Evolutionary conservation across 1,284 basidiomycete genomes (phyloP).

Genomic region (Moesziomyces antarcticus): DNA sequence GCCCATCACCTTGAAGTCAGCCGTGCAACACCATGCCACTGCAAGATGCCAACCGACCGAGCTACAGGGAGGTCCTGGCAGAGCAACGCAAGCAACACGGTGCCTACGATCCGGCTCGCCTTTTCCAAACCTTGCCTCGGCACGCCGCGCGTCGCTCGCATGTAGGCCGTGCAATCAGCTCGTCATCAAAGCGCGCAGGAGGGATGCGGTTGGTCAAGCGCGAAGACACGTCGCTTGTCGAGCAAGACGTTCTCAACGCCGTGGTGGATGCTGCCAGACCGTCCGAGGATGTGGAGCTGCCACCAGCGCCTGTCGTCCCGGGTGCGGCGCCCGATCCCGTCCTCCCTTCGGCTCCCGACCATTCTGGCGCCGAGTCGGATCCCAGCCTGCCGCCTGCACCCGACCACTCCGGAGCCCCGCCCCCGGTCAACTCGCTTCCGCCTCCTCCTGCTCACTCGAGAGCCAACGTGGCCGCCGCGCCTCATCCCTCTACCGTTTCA

Average conservation of each 20-base stretch:
- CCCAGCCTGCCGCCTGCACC: not conserved
- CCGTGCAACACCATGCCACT: conserved; percentile 9
- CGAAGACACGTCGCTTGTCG: not conserved
- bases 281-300: not conserved
- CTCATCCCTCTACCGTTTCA: no score
- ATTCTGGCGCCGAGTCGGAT: not conserved
- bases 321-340: no score
- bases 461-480: not conserved
- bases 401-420: not conserved
- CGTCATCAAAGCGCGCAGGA: no score
- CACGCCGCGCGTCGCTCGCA: no score
- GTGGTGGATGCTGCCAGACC: no score
- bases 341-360: not conserved
- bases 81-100: conserved; percentile 15
- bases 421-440: not conserved
- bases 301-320: not conserved
- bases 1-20: not conserved
- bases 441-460: not conserved
- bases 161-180: not conserved
- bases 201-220: not conserved
- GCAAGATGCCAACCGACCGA: conserved; percentile 16
- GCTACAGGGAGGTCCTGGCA: conserved; percentile 11
- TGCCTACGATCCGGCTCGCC: conserved; percentile 23
- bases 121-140: conserved; percentile 1
- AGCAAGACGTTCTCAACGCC: no score